These are phyloP conservation scores for Galerina sulciceps DNA, from an alignment of 768 basidiomycete genomes.

Conservation along the genomic window DNA sequence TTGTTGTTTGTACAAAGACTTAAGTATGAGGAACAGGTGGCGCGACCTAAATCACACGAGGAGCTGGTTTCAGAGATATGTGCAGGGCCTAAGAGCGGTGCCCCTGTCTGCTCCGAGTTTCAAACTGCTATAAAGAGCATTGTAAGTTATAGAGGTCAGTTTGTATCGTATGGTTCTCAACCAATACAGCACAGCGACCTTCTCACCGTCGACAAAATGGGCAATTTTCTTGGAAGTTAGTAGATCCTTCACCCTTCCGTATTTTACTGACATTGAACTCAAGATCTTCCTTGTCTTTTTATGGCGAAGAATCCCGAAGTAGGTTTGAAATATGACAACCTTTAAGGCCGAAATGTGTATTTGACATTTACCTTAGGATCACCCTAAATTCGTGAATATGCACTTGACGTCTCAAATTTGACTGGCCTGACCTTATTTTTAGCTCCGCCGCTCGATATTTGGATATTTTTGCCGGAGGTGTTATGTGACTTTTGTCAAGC, in stretches of 20 bases:
- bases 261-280: neutral
- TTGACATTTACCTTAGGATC: slow-evolving; percentile 20
- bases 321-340: neutral
- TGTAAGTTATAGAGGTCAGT: slow-evolving; percentile 20
- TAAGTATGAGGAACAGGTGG: slow-evolving; percentile 48
- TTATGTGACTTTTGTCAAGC: slow-evolving; percentile 72
- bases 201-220: slow-evolving; percentile 59
- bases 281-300: slow-evolving; percentile 63
- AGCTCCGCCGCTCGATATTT: slow-evolving; percentile 80
- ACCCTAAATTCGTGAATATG: slow-evolving; percentile 25
- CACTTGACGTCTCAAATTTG: neutral
- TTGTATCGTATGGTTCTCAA: neutral
- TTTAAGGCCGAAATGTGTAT: neutral
- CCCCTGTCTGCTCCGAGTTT: slow-evolving; percentile 45
- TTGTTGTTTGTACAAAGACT: neutral
- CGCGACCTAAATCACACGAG: slow-evolving; percentile 58
- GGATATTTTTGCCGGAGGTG: slow-evolving; percentile 84
- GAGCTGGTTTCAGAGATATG: slow-evolving; percentile 51
- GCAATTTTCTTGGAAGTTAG: slow-evolving; percentile 63
- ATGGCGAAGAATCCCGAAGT: slow-evolving; percentile 63
- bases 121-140: slow-evolving; percentile 47
- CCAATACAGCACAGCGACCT: slow-evolving; percentile 48
- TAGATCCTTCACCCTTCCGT: neutral
- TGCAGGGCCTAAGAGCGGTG: slow-evolving; percentile 48
- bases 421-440: neutral